Conservation (phyloP, 495 filamentous ascomycete genomes). For the Amphirosellinia nigrospora region DNA sequence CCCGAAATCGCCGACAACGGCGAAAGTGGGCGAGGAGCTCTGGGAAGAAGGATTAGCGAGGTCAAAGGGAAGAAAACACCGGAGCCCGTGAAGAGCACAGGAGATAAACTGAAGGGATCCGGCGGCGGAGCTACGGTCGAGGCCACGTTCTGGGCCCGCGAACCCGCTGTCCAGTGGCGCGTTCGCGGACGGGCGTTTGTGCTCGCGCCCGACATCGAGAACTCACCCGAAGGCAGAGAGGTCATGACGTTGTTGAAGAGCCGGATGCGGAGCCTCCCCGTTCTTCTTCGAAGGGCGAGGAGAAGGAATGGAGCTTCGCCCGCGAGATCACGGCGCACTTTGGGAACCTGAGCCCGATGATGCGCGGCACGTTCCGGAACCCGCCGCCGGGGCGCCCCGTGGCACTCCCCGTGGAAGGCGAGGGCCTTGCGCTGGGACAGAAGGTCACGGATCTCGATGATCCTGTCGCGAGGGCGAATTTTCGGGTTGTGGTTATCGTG, state of each 20-base stretch:
- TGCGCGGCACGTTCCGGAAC: slow-evolving; percentile 78
- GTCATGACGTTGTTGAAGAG: slow-evolving; percentile 54
- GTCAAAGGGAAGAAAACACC: slow-evolving; percentile 26
- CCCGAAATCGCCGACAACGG: slow-evolving; percentile 23
- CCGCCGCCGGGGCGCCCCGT: slow-evolving; percentile 74
- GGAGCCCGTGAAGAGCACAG: slow-evolving; percentile 11
- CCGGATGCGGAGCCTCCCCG: slow-evolving; percentile 46
- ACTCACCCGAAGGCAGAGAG: slow-evolving; percentile 48
- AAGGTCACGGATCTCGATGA: slow-evolving; percentile 73
- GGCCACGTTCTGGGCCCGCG: slow-evolving; percentile 81
- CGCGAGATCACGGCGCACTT: slow-evolving; percentile 85
- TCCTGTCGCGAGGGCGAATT: slow-evolving; percentile 73
- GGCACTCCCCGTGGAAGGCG: slow-evolving; percentile 51
- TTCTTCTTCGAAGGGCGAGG: slow-evolving; percentile 37
- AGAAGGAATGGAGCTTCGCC: slow-evolving; percentile 66
- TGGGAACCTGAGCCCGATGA: slow-evolving; percentile 78
- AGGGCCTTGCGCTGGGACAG: slow-evolving; percentile 65
- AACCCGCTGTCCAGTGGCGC: slow-evolving; percentile 80
- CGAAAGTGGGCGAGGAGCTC: slow-evolving; percentile 25
- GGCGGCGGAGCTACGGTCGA: slow-evolving; percentile 76
- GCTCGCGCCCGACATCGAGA: slow-evolving; percentile 63
- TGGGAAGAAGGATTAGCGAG: slow-evolving; percentile 36
- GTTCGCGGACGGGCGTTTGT: slow-evolving; percentile 76
- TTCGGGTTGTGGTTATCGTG: slow-evolving; percentile 81
- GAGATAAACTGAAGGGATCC: slow-evolving; percentile 50